A percentile compares a stretch with the other conserved stretches of the same genome.
Evolutionary conservation across 257 asterid species (phyloP).

Genomic region (Oldenlandia corymbosa): DNA sequence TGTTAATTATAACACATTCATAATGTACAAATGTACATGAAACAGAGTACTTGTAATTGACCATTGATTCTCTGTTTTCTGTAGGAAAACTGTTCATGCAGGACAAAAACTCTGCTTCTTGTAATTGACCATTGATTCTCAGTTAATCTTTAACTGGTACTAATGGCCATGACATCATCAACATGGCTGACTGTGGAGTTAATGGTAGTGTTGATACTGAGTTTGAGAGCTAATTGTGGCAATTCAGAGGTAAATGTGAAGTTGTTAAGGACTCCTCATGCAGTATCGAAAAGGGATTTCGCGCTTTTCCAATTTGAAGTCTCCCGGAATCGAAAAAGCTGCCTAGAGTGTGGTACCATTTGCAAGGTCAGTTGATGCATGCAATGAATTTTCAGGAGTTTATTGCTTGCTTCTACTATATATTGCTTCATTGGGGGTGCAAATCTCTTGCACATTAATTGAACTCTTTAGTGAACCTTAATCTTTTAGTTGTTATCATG

Average conservation of each 20-base stretch:
- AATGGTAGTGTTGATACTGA: slow-evolving; percentile 33
- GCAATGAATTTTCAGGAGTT: not conserved
- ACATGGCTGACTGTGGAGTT: slow-evolving; percentile 34
- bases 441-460: not conserved
- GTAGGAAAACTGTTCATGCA: slow-evolving; percentile 4
- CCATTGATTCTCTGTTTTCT: not conserved
- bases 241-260: slow-evolving; percentile 41
- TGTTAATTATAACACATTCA: not conserved
- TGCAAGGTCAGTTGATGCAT: slow-evolving; percentile 62
- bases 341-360: slow-evolving; percentile 47
- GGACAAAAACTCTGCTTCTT: not conserved
- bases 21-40: too few relatives aligned
- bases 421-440: not conserved
- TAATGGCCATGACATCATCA: slow-evolving; percentile 12
- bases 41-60: not conserved
- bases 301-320: slow-evolving; percentile 58
- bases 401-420: too few relatives aligned
- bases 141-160: not conserved
- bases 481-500: too few relatives aligned
- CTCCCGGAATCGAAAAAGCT: slow-evolving; percentile 35
- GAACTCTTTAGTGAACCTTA: too few relatives aligned
- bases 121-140: not conserved
- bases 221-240: slow-evolving; percentile 25
- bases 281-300: slow-evolving; percentile 47
- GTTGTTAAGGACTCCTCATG: slow-evolving; percentile 58